phyloP scores from a whole-genome alignment of 805 yeast species.

The Grigorovia yakushimaensis region DNA sequence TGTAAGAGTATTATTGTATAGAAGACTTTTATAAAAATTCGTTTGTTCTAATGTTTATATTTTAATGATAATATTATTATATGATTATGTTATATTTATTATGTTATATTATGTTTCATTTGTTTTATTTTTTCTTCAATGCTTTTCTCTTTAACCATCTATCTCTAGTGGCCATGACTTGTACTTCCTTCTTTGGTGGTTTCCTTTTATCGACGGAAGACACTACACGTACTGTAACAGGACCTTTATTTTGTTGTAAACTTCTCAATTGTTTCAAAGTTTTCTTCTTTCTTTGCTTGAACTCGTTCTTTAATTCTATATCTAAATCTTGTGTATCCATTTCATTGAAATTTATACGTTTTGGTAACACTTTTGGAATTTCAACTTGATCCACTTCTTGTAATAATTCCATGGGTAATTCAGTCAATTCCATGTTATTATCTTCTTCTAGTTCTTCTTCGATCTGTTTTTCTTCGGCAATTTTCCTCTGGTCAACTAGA shows the following conservation, averaged over 20 bases:
- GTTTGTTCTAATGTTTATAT: no score
- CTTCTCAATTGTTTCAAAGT: constrained; percentile 26
- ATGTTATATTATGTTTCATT: background rate
- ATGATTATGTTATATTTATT: no score
- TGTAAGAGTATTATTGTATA: no score
- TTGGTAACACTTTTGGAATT: constrained; percentile 16
- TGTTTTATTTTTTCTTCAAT: constrained; percentile 17
- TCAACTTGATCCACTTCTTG: constrained; percentile 22
- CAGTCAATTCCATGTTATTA: constrained; percentile 27
- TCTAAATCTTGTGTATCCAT: constrained; percentile 13
- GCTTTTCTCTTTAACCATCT: constrained; percentile 28
- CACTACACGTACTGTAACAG: constrained; percentile 33
- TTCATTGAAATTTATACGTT: constrained; percentile 30
- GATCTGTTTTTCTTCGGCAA: constrained; percentile 6
- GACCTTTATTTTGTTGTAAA: constrained; percentile 30
- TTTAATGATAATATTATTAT: no score
- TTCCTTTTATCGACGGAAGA: constrained; percentile 10
- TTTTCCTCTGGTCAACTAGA: constrained; percentile 27
- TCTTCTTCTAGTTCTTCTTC: constrained; percentile 11
- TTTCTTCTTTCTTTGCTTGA: constrained; percentile 24
- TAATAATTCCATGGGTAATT: constrained; percentile 33
- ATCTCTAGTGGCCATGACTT: constrained; percentile 22
- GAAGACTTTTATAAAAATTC: no score
- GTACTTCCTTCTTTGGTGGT: constrained; percentile 25
- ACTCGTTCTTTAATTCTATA: constrained; percentile 9